Percentiles rank a stretch among this genome's conserved stretches.
These are phyloP conservation scores for Sporodiniella umbellata DNA, from an alignment of 371 early-diverging fungal genomes.

Conservation along the genomic window DNA sequence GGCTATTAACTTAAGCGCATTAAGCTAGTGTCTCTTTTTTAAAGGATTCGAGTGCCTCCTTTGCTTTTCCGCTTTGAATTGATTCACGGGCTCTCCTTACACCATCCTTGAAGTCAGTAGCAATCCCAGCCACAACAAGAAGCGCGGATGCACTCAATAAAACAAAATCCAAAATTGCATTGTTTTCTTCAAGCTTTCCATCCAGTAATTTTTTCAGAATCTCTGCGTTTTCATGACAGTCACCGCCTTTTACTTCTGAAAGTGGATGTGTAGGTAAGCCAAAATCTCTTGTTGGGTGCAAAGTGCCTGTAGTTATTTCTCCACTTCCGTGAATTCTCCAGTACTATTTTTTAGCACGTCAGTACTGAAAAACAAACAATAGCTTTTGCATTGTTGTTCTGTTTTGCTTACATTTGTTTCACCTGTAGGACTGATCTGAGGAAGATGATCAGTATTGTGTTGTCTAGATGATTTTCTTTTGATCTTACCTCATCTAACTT, in stretches of 20 bases:
- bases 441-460: not conserved
- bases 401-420: constrained; percentile 60
- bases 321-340: constrained; percentile 65
- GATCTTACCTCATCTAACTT: constrained; percentile 72
- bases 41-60: constrained; percentile 60
- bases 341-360: constrained; percentile 37
- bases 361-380: not conserved
- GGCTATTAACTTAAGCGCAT: not conserved
- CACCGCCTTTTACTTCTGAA: constrained; percentile 74
- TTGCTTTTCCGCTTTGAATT: constrained; percentile 71
- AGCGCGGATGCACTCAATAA: constrained; percentile 88
- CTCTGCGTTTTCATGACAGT: constrained; percentile 69
- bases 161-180: constrained; percentile 88
- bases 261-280: constrained; percentile 78
- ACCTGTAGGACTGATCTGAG: constrained; percentile 73
- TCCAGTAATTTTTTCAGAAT: constrained; percentile 66
- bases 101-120: constrained; percentile 70
- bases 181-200: constrained; percentile 49
- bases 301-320: constrained; percentile 56
- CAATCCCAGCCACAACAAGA: constrained; percentile 78
- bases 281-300: constrained; percentile 82
- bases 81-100: constrained; percentile 74
- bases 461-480: not conserved
- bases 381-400: no score
- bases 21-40: constrained; percentile 38